Evolutionary conservation across 495 filamentous ascomycete species (phyloP).

Genomic region (Penicillium manginii): DNA sequence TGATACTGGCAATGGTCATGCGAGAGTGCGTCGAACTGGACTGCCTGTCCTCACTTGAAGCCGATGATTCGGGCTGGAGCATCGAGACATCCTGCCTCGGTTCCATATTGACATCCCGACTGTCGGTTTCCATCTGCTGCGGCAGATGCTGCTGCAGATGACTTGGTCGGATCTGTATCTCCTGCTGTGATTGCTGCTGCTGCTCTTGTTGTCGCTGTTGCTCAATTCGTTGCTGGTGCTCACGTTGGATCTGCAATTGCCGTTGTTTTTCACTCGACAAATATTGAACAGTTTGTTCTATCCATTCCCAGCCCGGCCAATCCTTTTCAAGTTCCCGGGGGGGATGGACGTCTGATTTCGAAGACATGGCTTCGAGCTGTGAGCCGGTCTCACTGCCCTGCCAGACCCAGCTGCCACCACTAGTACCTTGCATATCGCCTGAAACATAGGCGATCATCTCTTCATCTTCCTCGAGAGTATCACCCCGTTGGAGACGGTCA

Average conservation of each 20-base stretch:
- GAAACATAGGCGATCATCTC: slow-evolving; percentile 89
- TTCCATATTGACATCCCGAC: slow-evolving; percentile 14
- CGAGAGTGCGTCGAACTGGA: slow-evolving; percentile 53
- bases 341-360: slow-evolving; percentile 9
- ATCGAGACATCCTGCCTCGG: slow-evolving; percentile 31
- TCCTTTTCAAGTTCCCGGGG: slow-evolving; percentile 28
- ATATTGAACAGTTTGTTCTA: slow-evolving; percentile 53
- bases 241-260: slow-evolving; percentile 3
- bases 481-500: slow-evolving; percentile 57
- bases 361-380: slow-evolving; percentile 38
- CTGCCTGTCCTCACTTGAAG: slow-evolving; percentile 43
- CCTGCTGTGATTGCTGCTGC: not conserved
- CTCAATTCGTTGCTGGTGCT: slow-evolving; percentile 17
- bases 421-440: slow-evolving; percentile 84
- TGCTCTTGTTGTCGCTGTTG: slow-evolving; percentile 1
- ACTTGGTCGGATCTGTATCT: not conserved
- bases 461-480: slow-evolving; percentile 73
- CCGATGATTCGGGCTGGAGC: slow-evolving; percentile 37
- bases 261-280: slow-evolving; percentile 47
- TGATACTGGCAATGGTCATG: slow-evolving; percentile 83
- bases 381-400: slow-evolving; percentile 61
- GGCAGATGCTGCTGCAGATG: not conserved
- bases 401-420: slow-evolving; percentile 88
- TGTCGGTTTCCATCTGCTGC: slow-evolving; percentile 21
- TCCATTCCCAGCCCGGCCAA: slow-evolving; percentile 58